phyloP scores from a whole-genome alignment of 345 rosid species.

The Pelargonium nanum region DNA sequence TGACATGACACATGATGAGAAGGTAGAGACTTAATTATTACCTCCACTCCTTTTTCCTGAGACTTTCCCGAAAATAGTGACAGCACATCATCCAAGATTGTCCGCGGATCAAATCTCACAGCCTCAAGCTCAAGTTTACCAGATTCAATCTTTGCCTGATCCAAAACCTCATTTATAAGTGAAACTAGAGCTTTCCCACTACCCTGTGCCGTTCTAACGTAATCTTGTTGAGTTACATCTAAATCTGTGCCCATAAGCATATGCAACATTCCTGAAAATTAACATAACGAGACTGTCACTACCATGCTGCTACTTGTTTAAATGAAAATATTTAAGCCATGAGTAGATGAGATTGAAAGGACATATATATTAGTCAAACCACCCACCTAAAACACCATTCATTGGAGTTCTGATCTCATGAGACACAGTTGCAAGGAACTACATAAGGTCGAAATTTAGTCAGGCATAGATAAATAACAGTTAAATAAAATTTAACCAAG shows the following conservation, averaged over 20 bases:
- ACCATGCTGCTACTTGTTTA: neutral
- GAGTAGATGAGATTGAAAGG: neutral
- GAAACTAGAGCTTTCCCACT: conserved; percentile 93
- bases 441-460: conserved; percentile 18
- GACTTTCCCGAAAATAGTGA: conserved; percentile 87
- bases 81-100: conserved; percentile 81
- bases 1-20: neutral
- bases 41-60: conserved; percentile 88
- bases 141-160: conserved; percentile 90
- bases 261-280: conserved; percentile 74
- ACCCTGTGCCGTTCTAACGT: conserved; percentile 80
- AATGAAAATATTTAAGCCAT: neutral
- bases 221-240: conserved; percentile 85
- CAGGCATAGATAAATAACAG: conserved; percentile 7
- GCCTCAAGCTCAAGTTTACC: conserved; percentile 95
- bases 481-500: conserved; percentile 6
- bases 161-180: conserved; percentile 83
- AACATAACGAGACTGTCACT: neutral
- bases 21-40: conserved; percentile 15
- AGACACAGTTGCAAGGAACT: conserved; percentile 99
- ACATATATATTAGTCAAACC: conserved; percentile 6
- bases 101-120: conserved; percentile 66
- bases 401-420: conserved; percentile 98
- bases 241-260: conserved; percentile 85
- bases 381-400: conserved; percentile 97